Evolutionary conservation across 176 grass and related monocot species (phyloP), one percentile per base, ranked within the genome.

Genomic region (Hyparrhenia diplandra): DNA sequence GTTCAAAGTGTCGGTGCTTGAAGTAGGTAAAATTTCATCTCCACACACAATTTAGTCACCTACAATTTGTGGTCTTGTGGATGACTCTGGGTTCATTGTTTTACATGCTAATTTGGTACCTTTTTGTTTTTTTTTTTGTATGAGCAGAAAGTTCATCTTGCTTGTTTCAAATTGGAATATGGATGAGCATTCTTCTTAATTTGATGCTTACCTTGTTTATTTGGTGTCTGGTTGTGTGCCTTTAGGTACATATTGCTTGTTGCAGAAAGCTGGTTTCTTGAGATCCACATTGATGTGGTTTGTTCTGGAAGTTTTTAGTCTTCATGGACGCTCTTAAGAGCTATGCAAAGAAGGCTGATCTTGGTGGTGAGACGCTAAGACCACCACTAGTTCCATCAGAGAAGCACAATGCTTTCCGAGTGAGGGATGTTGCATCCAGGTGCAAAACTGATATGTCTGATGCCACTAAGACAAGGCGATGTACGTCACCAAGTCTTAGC

Each of bases 351-450:
- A 91, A n/a, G n/a, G n/a, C n/a, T n/a, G n/a, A 64, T 72, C 69
- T 70, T 77, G 32, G 34, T 35, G 69, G 90, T 63, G 88, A 98
- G 79, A 82, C 83, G 77, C 20, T 41, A 77, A 89, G 92, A 73
- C 49, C 69, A 13, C 96, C 96, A 1, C 84, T 99, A 60, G 76
- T 87, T 67, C 92, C 80, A 66, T 99, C 92, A 6, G 93, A 93
- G 90, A 99, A 99, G 88, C 92, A 95, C 45, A 93, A 85, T 84
- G 82, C 87, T 46, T 78, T 45, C 73, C 71, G 74, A 61, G 92
- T 46, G 20, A 88, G 81, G 73, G 86, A 95, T 74, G 76, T 93
- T 77, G 28, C 84, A 73, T 93, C 90, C 7, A 93, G 93, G 83
- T 95, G 90, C 85, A 99, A 93, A 82, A 82, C 65, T 65, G 80